These are phyloP conservation scores for Persicaria tinctoria DNA, from an alignment of 148 eudicot species.

Conservation along the genomic window DNA sequence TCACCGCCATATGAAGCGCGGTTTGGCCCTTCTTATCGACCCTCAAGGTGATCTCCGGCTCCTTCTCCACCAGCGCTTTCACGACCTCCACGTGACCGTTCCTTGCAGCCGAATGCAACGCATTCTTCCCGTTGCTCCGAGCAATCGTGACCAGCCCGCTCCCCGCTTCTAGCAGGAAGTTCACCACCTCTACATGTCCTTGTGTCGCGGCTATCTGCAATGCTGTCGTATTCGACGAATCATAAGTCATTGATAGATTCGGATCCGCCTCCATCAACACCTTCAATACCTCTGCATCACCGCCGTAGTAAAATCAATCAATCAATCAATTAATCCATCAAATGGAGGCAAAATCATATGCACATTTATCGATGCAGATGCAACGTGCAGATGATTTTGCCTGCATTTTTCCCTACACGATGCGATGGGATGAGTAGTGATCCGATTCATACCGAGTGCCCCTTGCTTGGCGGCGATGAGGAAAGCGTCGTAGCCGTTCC, in stretches of 20 bases:
- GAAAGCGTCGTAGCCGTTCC: slow-evolving; percentile 46
- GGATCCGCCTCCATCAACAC: slow-evolving; percentile 78
- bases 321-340: not conserved
- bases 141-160: slow-evolving; percentile 71
- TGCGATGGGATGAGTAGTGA: no score
- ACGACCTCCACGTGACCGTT: slow-evolving; percentile 73
- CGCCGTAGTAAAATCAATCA: not conserved
- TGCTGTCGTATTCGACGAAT: slow-evolving; percentile 71
- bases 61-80: slow-evolving; percentile 56
- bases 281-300: slow-evolving; percentile 45
- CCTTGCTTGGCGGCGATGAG: slow-evolving; percentile 56
- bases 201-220: slow-evolving; percentile 84
- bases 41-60: slow-evolving; percentile 47
- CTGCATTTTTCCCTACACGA: no score
- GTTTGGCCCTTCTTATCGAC: slow-evolving; percentile 92
- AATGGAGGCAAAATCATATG: no score
- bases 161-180: slow-evolving; percentile 54
- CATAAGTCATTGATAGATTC: slow-evolving; percentile 83
- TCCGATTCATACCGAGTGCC: slow-evolving; percentile 23
- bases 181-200: slow-evolving; percentile 70
- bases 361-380: no score
- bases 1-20: slow-evolving; percentile 91
- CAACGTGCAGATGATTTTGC: no score
- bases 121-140: slow-evolving; percentile 82
- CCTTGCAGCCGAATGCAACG: slow-evolving; percentile 77